These are phyloP conservation scores for Kurtzmaniella fragi DNA, from an alignment of 805 yeast genomes.

Conservation along the genomic window DNA sequence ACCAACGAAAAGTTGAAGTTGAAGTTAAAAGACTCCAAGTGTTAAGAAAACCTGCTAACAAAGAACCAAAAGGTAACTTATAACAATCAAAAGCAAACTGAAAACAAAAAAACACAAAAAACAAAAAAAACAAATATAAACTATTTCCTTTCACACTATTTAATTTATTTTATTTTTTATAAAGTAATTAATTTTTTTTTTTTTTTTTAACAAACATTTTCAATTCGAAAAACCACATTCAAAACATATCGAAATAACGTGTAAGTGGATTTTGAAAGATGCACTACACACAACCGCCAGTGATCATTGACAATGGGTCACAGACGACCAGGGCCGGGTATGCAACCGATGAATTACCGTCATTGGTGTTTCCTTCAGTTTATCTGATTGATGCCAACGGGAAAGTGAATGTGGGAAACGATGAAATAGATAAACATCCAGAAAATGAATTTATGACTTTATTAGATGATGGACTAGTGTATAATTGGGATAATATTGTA, in stretches of 20 bases:
- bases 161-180: no score
- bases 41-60: no score
- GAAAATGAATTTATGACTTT: conserved; percentile 52
- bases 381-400: conserved; percentile 37
- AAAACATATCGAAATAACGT: no score
- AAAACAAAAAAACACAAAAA: no score
- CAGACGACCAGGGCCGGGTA: conserved; percentile 64
- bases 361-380: conserved; percentile 50
- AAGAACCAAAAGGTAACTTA: no score
- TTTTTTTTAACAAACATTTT: no score
- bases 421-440: conserved; percentile 40
- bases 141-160: no score
- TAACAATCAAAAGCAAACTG: no score
- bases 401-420: conserved; percentile 41
- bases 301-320: conserved; percentile 68
- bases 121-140: no score
- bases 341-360: conserved; percentile 60
- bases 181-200: no score
- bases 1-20: conserved; percentile 17
- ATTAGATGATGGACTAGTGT: conserved; percentile 58
- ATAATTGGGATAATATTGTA: conserved; percentile 68
- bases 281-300: conserved; percentile 42
- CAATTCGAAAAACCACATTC: no score
- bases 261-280: conserved; percentile 3
- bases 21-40: neutral